Evolutionary conservation across 495 filamentous ascomycete genomes (phyloP).

Genomic region (Achaetomiella virescens): DNA sequence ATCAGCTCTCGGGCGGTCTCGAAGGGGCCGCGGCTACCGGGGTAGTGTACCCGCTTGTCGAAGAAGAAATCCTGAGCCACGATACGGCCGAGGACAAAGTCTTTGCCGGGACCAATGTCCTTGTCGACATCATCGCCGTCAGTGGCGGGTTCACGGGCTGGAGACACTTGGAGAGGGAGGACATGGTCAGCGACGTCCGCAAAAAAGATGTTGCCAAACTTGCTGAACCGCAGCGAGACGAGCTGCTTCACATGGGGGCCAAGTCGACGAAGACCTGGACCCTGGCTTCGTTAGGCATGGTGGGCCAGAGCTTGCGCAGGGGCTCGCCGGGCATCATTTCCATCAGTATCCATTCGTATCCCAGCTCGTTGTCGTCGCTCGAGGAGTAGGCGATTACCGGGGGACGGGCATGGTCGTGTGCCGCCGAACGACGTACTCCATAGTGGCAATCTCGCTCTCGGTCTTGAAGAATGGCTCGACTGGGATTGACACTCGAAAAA

Average conservation of each 20-base stretch:
- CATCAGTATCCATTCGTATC: constrained; percentile 49
- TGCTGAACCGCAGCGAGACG: constrained; percentile 9
- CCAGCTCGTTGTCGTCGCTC: constrained; percentile 34
- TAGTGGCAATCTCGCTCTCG: constrained; percentile 46
- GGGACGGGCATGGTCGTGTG: constrained; percentile 40
- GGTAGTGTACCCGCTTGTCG: constrained; percentile 8
- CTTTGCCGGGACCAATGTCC: constrained; percentile 2
- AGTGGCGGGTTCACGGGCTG: background rate
- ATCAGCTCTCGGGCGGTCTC: constrained; percentile 2
- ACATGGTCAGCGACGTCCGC: constrained; percentile 6
- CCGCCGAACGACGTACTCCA: constrained; percentile 33
- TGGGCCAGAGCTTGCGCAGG: constrained; percentile 34
- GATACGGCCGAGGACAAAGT: constrained; percentile 13
- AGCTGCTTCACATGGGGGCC: constrained; percentile 3
- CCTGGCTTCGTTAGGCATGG: constrained; percentile 31
- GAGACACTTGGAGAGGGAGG: background rate
- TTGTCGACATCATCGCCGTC: background rate
- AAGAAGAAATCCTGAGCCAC: constrained; percentile 14
- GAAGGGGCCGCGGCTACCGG: constrained; percentile 8
- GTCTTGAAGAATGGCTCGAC: constrained; percentile 43
- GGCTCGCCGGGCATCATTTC: constrained; percentile 35
- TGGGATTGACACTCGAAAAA: constrained; percentile 41
- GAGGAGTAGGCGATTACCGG: constrained; percentile 36
- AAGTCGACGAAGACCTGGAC: constrained; percentile 20
- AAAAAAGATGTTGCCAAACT: constrained; percentile 12